Base-by-base conservation (phyloP, 306 rosid genomes). In the Lablab purpureus region DNA sequence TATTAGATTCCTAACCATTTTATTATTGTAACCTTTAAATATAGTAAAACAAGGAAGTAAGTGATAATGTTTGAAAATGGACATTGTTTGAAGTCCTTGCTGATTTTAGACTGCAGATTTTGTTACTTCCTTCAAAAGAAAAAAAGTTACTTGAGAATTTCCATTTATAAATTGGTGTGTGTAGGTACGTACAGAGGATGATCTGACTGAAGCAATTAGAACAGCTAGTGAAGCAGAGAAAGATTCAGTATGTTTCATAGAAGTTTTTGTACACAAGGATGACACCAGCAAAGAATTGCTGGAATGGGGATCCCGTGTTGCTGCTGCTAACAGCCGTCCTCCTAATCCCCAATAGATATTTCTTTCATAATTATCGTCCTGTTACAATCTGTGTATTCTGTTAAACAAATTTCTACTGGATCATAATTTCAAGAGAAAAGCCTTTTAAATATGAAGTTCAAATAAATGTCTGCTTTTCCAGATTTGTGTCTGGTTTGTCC, bases 261-360 rank as follows among this genome's bases (percentile, higher is more conserved):
- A 92, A 83, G 93, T 88, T 25, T 41, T 94, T 67, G 89, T 70
- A 43, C 98, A 94, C 78, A 94, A 80, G 81, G 97, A 94, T 75
- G 98, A 94, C 69, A 90, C 98, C 25, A 94, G 97, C 87, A 94
- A 94, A 87, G 96, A 94, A 84, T 86, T 94, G 51, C 89, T 94
- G 41, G 98, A 90, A 80, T 94, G 98, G 98, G 98, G 97, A 71
- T 92, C 98, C 49, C 88, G 97, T 36, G 98, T 94, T 84, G 84
- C 98, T 60, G 89, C 94, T 47, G 98, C 97, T 23, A 94, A 90
- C 65, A 10, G 96, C 66, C 94, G 96, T 37, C 94, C 94, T 67
- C 97, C 98, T 30, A 94, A 94, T 82, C 96, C 94, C 49, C 98
- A 90, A 71, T 92, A 89, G 82, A 71, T 15, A 17, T 32, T 15